phyloP scores from a whole-genome alignment of 768 basidiomycete species.

The Boletus speciosus region DNA sequence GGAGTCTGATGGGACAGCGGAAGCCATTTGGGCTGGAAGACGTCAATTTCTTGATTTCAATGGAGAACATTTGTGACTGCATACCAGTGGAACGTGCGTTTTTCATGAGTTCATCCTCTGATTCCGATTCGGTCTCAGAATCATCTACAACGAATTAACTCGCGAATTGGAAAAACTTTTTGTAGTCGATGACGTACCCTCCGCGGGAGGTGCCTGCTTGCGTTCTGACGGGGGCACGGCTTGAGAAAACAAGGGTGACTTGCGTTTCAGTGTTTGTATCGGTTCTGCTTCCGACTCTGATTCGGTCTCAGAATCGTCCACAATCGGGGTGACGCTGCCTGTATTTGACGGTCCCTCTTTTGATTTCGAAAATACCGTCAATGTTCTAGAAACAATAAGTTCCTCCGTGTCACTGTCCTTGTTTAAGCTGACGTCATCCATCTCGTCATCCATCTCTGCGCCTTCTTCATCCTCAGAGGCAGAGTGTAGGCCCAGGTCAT shows the following conservation, averaged over 20 bases:
- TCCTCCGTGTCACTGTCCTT: conserved; percentile 25
- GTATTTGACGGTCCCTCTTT: conserved; percentile 2
- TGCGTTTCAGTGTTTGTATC: conserved; percentile 19
- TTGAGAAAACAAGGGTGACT: conserved; percentile 17
- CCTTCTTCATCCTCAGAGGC: conserved; percentile 42
- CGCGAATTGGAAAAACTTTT: neutral
- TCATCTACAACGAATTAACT: conserved; percentile 23
- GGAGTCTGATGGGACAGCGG: conserved; percentile 24
- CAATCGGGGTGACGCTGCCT: neutral
- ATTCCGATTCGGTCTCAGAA: conserved; percentile 48
- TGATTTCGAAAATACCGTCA: conserved; percentile 8
- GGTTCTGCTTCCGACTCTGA: conserved; percentile 28
- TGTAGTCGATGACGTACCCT: conserved; percentile 14
- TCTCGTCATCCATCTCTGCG: conserved; percentile 20
- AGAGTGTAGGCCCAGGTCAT: conserved; percentile 48
- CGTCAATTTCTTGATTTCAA: neutral
- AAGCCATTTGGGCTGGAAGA: conserved; percentile 1
- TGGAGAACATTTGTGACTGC: conserved; percentile 14
- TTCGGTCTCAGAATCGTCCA: conserved; percentile 33
- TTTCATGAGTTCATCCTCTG: conserved; percentile 25
- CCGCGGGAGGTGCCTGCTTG: conserved; percentile 5
- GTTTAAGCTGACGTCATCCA: conserved; percentile 15
- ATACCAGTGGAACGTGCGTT: conserved; percentile 9
- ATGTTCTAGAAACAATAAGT: conserved; percentile 24
- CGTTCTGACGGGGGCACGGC: conserved; percentile 16